Evolutionary conservation across 208 protist genomes (phyloP).

Genomic region (Leptomonas pyrrhocoris): DNA sequence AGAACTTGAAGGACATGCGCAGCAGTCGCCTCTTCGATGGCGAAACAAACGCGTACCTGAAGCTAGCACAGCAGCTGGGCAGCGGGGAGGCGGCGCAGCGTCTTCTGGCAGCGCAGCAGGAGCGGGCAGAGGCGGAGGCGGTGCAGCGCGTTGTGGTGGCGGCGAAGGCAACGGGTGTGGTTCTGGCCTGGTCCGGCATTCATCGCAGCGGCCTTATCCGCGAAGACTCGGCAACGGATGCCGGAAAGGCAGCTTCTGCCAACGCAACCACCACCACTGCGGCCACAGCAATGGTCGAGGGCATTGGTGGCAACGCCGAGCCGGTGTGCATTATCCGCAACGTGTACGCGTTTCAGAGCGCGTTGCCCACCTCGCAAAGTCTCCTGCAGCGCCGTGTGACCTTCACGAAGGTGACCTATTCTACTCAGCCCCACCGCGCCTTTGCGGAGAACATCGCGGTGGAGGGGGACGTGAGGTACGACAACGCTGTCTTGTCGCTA

Average conservation of each 20-base stretch:
- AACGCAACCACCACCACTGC: not conserved
- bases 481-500: slow-evolving; percentile 40
- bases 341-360: slow-evolving; percentile 78
- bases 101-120: slow-evolving; percentile 37
- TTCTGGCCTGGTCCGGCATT: slow-evolving; percentile 76
- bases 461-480: slow-evolving; percentile 49
- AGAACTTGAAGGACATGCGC: slow-evolving; percentile 81
- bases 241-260: not conserved
- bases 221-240: slow-evolving; percentile 21
- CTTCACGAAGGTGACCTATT: slow-evolving; percentile 78
- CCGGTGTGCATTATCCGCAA: slow-evolving; percentile 74
- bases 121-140: slow-evolving; percentile 24
- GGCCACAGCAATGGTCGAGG: not conserved
- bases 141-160: slow-evolving; percentile 49
- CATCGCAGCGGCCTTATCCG: slow-evolving; percentile 80
- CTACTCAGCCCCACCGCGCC: slow-evolving; percentile 44
- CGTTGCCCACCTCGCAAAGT: slow-evolving; percentile 71
- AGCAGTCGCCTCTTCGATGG: slow-evolving; percentile 67
- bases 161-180: slow-evolving; percentile 34
- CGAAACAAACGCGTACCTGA: slow-evolving; percentile 66
- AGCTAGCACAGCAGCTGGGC: slow-evolving; percentile 50
- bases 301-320: slow-evolving; percentile 9
- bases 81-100: slow-evolving; percentile 53
- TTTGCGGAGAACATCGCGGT: slow-evolving; percentile 83
- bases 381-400: slow-evolving; percentile 65